Percentiles rank a stretch among this genome's conserved stretches.
Conservation (phyloP, 2,329 filamentous ascomycete genomes). For the Paraphaeosphaeria minitans region DNA sequence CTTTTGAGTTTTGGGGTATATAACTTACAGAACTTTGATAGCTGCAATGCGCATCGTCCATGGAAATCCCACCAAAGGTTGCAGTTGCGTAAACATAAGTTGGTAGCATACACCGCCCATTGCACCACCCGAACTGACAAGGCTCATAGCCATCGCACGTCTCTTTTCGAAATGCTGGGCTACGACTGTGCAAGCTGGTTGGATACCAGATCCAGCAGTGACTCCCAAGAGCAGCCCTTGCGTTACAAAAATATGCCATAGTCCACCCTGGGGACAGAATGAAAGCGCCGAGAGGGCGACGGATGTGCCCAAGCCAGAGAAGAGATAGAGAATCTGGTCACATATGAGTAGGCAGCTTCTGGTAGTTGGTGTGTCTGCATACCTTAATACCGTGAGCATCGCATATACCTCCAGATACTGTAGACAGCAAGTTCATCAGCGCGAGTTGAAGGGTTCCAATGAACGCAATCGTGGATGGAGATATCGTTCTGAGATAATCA, state of each 20-base stretch:
- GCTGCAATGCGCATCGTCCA: constrained; percentile 67
- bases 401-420: constrained; percentile 65
- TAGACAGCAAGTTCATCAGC: constrained; percentile 59
- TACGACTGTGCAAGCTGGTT: constrained; percentile 49
- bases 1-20: constrained; percentile 47
- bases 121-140: constrained; percentile 49
- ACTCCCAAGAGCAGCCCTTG: constrained; percentile 53
- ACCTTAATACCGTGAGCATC: constrained; percentile 65
- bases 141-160: constrained; percentile 49
- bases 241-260: constrained; percentile 52
- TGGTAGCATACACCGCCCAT: constrained; percentile 60
- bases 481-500: constrained; percentile 40
- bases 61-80: constrained; percentile 61
- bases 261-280: constrained; percentile 22
- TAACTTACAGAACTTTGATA: constrained; percentile 51
- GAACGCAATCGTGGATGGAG: constrained; percentile 48
- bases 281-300: constrained; percentile 31
- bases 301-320: constrained; percentile 30
- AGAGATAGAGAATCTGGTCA: constrained; percentile 36
- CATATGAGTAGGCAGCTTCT: constrained; percentile 32
- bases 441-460: constrained; percentile 51
- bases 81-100: constrained; percentile 60
- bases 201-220: constrained; percentile 49
- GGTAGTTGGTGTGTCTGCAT: constrained; percentile 23
- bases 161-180: constrained; percentile 51